phyloP scores from a whole-genome alignment of 495 filamentous ascomycete genomes.

The Xylaria acuta region DNA sequence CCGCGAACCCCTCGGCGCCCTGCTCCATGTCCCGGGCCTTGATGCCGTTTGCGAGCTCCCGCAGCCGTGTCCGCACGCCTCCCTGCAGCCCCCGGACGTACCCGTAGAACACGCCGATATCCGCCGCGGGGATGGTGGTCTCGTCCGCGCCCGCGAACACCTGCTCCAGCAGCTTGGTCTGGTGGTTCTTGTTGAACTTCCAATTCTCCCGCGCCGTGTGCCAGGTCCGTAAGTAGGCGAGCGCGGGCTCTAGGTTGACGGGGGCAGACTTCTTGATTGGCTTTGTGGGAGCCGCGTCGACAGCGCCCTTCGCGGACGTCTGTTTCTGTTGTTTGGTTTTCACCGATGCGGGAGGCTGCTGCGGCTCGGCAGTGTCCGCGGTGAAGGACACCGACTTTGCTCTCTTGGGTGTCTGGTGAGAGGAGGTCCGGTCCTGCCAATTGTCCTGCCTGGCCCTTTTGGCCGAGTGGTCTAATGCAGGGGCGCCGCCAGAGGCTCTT shows the following conservation, averaged over 20 bases:
- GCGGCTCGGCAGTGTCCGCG: slow-evolving; percentile 66
- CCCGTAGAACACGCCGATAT: slow-evolving; percentile 66
- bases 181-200: slow-evolving; percentile 94
- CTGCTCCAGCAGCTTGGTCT: slow-evolving; percentile 82
- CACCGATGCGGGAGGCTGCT: slow-evolving; percentile 34
- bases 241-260: slow-evolving; percentile 61
- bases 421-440: slow-evolving; percentile 31
- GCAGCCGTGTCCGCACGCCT: slow-evolving; percentile 65
- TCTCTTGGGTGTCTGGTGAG: slow-evolving; percentile 44
- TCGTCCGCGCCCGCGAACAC: slow-evolving; percentile 70
- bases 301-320: slow-evolving; percentile 41
- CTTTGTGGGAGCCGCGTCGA: slow-evolving; percentile 29
- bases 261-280: slow-evolving; percentile 46
- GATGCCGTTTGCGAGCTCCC: slow-evolving; percentile 65
- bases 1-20: slow-evolving; percentile 47
- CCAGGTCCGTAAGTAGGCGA: slow-evolving; percentile 76
- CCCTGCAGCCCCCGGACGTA: slow-evolving; percentile 79
- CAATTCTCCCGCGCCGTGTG: slow-evolving; percentile 68
- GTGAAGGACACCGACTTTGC: slow-evolving; percentile 82
- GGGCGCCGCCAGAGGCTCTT: slow-evolving; percentile 40
- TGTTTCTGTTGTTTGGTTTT: slow-evolving; percentile 40
- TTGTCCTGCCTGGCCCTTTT: slow-evolving; percentile 40
- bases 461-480: slow-evolving; percentile 42
- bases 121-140: slow-evolving; percentile 64
- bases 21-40: slow-evolving; percentile 56